Percentiles rank a stretch among this genome's conserved stretches.
These are phyloP conservation scores for Gonium pectorale DNA, from an alignment of 139 green algal genomes.

Conservation along the genomic window DNA sequence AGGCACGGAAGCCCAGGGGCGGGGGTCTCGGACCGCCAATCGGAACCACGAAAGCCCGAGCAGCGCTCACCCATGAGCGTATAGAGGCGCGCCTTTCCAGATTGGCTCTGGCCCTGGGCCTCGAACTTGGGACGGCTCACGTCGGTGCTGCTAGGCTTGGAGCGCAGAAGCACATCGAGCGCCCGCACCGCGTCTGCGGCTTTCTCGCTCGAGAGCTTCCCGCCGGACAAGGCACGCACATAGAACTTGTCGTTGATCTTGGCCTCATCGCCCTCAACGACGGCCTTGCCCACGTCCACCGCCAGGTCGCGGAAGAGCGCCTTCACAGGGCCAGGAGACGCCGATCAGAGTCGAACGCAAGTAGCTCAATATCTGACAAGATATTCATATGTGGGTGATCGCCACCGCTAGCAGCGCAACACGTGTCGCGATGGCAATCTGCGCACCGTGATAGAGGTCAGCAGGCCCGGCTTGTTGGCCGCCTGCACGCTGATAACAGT, in stretches of 20 bases:
- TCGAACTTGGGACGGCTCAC: constrained; percentile 60
- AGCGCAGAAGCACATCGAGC: constrained; percentile 63
- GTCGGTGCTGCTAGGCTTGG: constrained; percentile 32
- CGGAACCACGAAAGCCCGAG: too few relatives aligned
- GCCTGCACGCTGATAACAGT: constrained; percentile 73
- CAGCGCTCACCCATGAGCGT: constrained; percentile 81
- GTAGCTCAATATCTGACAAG: background rate
- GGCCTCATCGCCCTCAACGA: constrained; percentile 61
- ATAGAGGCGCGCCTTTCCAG: constrained; percentile 75
- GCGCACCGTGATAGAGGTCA: constrained; percentile 76
- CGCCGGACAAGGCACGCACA: constrained; percentile 67
- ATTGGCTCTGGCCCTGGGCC: background rate
- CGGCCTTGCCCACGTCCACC: constrained; percentile 81
- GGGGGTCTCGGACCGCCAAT: constrained; percentile 18
- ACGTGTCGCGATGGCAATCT: background rate
- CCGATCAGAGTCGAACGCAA: background rate
- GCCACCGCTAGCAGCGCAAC: too few relatives aligned
- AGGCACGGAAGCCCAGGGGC: too few relatives aligned
- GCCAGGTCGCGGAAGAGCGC: constrained; percentile 81
- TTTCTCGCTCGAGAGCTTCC: constrained; percentile 71
- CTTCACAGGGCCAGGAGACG: background rate
- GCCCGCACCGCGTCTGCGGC: constrained; percentile 68
- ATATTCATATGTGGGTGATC: background rate
- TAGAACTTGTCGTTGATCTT: constrained; percentile 88
- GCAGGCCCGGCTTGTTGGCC: constrained; percentile 78